These are phyloP conservation scores for Colletotrichum sp. DNA, from an alignment of 2,329 filamentous ascomycete genomes.

Conservation along the genomic window DNA sequence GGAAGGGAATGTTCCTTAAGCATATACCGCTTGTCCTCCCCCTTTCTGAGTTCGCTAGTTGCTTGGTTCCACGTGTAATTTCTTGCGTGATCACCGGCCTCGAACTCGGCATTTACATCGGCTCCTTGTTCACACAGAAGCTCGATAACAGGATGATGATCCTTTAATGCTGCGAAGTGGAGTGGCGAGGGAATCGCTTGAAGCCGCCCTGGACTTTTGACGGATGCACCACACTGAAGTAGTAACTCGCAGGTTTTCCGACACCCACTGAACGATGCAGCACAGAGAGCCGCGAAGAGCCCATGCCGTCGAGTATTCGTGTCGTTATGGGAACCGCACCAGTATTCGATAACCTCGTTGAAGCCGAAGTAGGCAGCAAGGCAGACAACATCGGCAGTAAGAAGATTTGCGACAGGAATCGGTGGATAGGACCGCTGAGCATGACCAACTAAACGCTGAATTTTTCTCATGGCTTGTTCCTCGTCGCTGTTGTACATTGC, in stretches of 20 bases:
- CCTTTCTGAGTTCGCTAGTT: no score
- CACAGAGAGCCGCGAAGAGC: rapidly evolving
- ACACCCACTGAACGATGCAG: rapidly evolving
- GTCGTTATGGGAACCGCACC: no score
- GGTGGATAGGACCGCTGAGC: rapidly evolving
- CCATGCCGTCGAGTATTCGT: no score
- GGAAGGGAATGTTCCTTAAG: no score
- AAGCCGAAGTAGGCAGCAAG: no score
- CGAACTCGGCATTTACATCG: background rate
- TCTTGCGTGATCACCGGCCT: no score
- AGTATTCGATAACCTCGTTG: rapidly evolving
- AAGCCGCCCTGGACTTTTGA: rapidly evolving
- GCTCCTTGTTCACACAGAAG: background rate
- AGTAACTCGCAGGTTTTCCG: background rate
- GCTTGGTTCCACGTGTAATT: background rate
- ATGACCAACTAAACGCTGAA: rapidly evolving
- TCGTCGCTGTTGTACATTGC: no score
- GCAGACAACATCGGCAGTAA: rapidly evolving
- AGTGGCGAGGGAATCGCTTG: rapidly evolving
- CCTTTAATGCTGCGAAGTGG: background rate
- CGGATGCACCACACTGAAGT: rapidly evolving
- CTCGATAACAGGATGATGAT: rapidly evolving
- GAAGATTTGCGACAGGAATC: rapidly evolving
- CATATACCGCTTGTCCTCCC: no score
- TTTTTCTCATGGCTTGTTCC: rapidly evolving